These are phyloP conservation scores for Lotmaria passim DNA, from an alignment of 208 protist species.

Conservation along the genomic window DNA sequence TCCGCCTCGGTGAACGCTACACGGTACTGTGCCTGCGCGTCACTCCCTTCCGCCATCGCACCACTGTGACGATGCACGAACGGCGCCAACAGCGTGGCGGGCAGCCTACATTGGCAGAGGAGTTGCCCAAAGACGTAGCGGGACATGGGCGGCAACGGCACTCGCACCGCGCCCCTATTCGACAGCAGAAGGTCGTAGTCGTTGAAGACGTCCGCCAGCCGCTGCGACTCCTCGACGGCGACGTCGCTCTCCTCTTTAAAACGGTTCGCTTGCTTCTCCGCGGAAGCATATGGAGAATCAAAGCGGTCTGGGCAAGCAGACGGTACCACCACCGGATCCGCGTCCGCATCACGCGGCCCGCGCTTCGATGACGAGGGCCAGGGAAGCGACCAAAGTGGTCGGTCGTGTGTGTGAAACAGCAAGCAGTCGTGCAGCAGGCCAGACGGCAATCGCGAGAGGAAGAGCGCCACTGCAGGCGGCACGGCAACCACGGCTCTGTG, in stretches of 20 bases:
- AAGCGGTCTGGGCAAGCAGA: background rate
- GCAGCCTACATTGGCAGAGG: slow-evolving; percentile 36
- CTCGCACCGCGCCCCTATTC: slow-evolving; percentile 42
- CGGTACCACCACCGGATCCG: background rate
- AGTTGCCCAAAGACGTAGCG: slow-evolving; percentile 56
- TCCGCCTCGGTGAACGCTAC: slow-evolving; percentile 25
- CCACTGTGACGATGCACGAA: slow-evolving; percentile 20
- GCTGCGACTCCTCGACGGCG: slow-evolving; percentile 18
- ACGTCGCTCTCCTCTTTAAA: too few species aligned
- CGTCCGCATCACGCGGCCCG: background rate
- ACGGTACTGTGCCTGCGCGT: background rate
- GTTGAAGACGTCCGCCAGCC: slow-evolving; percentile 16
- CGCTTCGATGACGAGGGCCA: background rate
- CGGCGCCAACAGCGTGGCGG: slow-evolving; percentile 21
- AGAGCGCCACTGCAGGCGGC: slow-evolving; percentile 45
- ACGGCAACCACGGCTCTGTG: slow-evolving; percentile 46
- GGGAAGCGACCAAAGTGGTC: slow-evolving; percentile 30
- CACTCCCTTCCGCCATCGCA: background rate
- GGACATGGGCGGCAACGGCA: slow-evolving; percentile 45
- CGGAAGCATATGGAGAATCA: background rate
- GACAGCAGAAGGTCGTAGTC: slow-evolving; percentile 37
- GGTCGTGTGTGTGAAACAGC: slow-evolving; percentile 42
- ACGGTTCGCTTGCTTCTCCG: background rate
- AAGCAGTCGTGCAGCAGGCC: slow-evolving; percentile 38
- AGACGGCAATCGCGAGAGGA: slow-evolving; percentile 28